These are phyloP conservation scores for Suzukiozyma palmioleophila DNA, from an alignment of 1,139 yeast genomes.

Conservation along the genomic window DNA sequence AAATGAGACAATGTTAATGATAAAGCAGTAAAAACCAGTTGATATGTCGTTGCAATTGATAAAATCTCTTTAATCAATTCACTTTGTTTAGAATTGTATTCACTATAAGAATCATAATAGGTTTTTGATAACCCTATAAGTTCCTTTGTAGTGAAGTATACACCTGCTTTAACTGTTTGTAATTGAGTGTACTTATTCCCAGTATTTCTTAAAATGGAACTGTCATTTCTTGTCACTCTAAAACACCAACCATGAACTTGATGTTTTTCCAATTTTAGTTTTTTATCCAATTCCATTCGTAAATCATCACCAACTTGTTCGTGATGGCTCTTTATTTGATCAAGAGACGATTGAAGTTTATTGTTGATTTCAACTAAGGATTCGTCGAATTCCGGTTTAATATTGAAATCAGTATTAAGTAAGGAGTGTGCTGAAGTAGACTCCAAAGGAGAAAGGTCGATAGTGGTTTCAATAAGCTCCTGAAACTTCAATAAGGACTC, in stretches of 20 bases:
- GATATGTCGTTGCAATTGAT: constrained; percentile 72
- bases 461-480: constrained; percentile 87
- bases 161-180: constrained; percentile 93
- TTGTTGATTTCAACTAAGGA: constrained; percentile 58
- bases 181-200: constrained; percentile 65
- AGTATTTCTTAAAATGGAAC: constrained; percentile 65
- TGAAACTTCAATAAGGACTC: constrained; percentile 61
- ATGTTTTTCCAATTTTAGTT: constrained; percentile 83
- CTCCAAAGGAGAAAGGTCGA: constrained; percentile 79
- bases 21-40: constrained; percentile 68
- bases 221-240: constrained; percentile 86
- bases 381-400: constrained; percentile 87
- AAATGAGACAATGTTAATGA: constrained; percentile 63
- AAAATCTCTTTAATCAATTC: constrained; percentile 80
- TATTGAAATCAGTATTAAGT: constrained; percentile 61
- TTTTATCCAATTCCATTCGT: constrained; percentile 77
- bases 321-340: constrained; percentile 58
- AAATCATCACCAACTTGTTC: constrained; percentile 67
- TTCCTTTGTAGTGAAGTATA: constrained; percentile 73
- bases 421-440: constrained; percentile 37
- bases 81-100: constrained; percentile 71
- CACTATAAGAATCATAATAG: constrained; percentile 54
- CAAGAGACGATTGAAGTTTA: constrained; percentile 51
- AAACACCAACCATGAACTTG: constrained; percentile 90
- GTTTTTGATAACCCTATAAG: constrained; percentile 58